Evolutionary conservation across 2,329 filamentous ascomycete species (phyloP), one percentile per base, ranked within the genome.

Genomic region (Beauveria asiatica): DNA sequence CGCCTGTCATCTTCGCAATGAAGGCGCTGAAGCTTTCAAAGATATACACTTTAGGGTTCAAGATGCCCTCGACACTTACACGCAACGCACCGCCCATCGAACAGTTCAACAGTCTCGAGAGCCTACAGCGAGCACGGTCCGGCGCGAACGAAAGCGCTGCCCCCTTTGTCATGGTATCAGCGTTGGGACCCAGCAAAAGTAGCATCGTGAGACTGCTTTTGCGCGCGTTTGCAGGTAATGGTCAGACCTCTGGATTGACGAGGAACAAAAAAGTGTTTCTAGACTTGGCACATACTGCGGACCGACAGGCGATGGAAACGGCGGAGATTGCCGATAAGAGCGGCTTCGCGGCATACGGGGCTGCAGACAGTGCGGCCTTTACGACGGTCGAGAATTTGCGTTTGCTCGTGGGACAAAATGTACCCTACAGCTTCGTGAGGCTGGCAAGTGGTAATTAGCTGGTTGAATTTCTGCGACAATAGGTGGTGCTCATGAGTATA

Each of bases 31-130:
- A 84, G 57, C 85, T 93, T 56, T 86, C 87, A 41, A 88, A 90
- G 60, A 88, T 95, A 44, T 92, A 92, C 72, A 93, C 90, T 0
- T 89, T 93, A 49, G 90, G 90, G 1, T 94, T 95, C 75, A 85
- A 83, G 67, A 86, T 83, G 63, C 73, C 83, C 64, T 69, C 81
- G 67, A 66, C 83, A 1, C 76, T 92, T n/a, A 83, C 85, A 4
- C 77, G 78, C 2, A 85, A 86, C 44, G 73, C 74, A 1, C 81
- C 91, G 37, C 83, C 84, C 1, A 84, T 94, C 59, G 90, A 94
- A 67, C 89, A 89, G 6, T 89, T 94, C 65, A 89, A 92, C 72
- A 85, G 84, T 60, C 80, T 94, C 46, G 86, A 92, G 66, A 82
- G 79, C 52, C 73, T 84, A 17, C 80, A 83, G 62, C 72, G 77